Percentiles rank a stretch among this genome's conserved stretches.
phyloP scores from a whole-genome alignment of 208 protist genomes.

The Trypanosoma avium region DNA sequence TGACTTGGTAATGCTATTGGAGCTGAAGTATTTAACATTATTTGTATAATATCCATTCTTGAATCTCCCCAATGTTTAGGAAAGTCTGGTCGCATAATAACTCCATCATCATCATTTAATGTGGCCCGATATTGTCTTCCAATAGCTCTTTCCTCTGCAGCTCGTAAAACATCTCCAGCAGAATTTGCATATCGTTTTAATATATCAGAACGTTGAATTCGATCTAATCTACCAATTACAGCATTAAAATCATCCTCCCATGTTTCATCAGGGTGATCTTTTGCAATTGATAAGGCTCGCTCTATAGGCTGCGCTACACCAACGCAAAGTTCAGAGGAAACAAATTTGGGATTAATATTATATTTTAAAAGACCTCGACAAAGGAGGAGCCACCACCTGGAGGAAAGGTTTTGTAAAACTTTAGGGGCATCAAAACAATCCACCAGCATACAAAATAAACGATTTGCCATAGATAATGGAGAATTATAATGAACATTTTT shows the following conservation, averaged over 20 bases:
- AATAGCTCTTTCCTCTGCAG: slow-evolving; percentile 58
- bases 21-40: slow-evolving; percentile 69
- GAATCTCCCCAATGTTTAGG: slow-evolving; percentile 67
- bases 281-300: slow-evolving; percentile 49
- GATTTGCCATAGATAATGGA: slow-evolving; percentile 34
- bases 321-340: slow-evolving; percentile 40
- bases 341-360: slow-evolving; percentile 31
- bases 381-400: slow-evolving; percentile 33
- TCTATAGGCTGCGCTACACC: slow-evolving; percentile 56
- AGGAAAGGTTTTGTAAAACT: neutral
- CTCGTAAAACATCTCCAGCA: slow-evolving; percentile 51
- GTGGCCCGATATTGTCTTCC: slow-evolving; percentile 41
- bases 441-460: slow-evolving; percentile 30
- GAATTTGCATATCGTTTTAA: slow-evolving; percentile 19
- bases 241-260: slow-evolving; percentile 51
- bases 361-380: slow-evolving; percentile 42
- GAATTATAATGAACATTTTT: slow-evolving; percentile 10
- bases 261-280: slow-evolving; percentile 35
- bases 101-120: slow-evolving; percentile 76
- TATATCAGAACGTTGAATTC: slow-evolving; percentile 19
- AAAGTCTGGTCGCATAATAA: slow-evolving; percentile 74
- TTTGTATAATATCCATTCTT: slow-evolving; percentile 68
- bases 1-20: slow-evolving; percentile 54
- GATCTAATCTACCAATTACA: slow-evolving; percentile 69
- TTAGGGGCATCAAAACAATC: slow-evolving; percentile 33